Base-by-base conservation (phyloP, 495 filamentous ascomycete species). In the Talaromyces ruber region DNA sequence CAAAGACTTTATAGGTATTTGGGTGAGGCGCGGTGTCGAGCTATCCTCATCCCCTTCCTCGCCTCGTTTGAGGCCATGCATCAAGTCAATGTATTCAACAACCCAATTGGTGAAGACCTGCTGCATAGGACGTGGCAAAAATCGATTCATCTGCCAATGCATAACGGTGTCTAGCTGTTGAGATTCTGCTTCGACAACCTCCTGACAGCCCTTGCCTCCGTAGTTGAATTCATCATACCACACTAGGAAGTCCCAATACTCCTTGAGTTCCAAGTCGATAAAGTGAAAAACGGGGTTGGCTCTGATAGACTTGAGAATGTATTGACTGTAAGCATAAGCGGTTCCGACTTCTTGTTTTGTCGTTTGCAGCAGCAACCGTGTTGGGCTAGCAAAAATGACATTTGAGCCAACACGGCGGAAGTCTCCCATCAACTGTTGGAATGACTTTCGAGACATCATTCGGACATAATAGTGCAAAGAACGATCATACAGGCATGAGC, bases 171-270 rank as follows among this genome's bases (percentile, higher is more conserved):
- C 90, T 21, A 99, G 81, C n/a, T 84, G 79, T 71, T 97, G 92
- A 30, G 89, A 83, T 56, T 97, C 93, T 37, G 81, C 79, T 68
- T 95, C 94, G 28, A 88, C 80, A 11, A 97, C 90, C 65, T 94
- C 84, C 30, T 85, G 82, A 68, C 89, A 94, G 3, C 91, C 95
- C 68, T 94, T 96, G 60, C 94, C 94, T 59, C 94, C 94, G 71
- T 97, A 97, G 74, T 99, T 99, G 77, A 92, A 94, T 74, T 96
- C 92, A 71, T 99, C 94, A 64, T 97, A 97, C 94, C 94, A 99
- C n/a, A 96, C 86, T 0, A 99, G 86, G 72, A 97, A 98, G 70
- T 99, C 94, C 94, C 94, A 99, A 71, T 98, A 99, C 71, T 99
- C 94, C 66, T 93, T 96, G 71, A 99, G 96, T 65, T 97, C 90